Conservation (phyloP, 768 basidiomycete genomes). For the Lepiota subincarnata region DNA sequence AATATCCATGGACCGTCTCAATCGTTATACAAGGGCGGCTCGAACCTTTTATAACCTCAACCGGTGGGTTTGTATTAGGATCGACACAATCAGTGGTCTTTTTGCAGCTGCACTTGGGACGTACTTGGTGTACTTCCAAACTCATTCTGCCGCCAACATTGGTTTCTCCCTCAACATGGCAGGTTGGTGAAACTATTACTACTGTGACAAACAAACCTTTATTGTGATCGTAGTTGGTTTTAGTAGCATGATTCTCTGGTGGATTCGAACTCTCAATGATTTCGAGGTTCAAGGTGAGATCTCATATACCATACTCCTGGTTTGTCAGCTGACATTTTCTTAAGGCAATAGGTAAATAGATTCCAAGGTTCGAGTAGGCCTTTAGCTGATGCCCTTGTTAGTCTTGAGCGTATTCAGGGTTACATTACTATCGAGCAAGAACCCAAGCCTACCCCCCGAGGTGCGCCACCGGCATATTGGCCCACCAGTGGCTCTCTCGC, state of each 20-base stretch:
- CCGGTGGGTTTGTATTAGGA: constrained; percentile 42
- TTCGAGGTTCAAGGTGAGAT: constrained; percentile 36
- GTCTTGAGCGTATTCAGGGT: constrained; percentile 66
- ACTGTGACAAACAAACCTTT: not conserved
- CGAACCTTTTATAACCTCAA: constrained; percentile 48
- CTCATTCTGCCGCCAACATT: constrained; percentile 35
- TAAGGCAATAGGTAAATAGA: constrained; percentile 15
- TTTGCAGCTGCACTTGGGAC: constrained; percentile 50
- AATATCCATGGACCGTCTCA: constrained; percentile 44
- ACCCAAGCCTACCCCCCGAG: constrained; percentile 30
- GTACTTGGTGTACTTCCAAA: constrained; percentile 45
- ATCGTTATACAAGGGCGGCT: constrained; percentile 42
- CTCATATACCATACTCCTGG: not conserved
- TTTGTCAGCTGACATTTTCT: not conserved
- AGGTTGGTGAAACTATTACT: constrained; percentile 17
- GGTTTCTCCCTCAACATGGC: constrained; percentile 57
- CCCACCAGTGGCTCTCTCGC: constrained; percentile 53
- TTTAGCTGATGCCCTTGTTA: constrained; percentile 12
- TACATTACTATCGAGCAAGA: constrained; percentile 60
- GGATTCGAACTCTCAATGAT: constrained; percentile 37
- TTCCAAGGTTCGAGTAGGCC: not conserved
- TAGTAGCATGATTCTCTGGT: constrained; percentile 51
- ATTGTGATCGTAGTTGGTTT: constrained; percentile 37
- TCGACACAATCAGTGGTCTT: constrained; percentile 51
- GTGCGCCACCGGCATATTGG: constrained; percentile 62